Percentiles rank a stretch among this genome's conserved stretches.
These are phyloP conservation scores for Colletotrichum plurivorum DNA, from an alignment of 2,329 filamentous ascomycete species.

Conservation along the genomic window DNA sequence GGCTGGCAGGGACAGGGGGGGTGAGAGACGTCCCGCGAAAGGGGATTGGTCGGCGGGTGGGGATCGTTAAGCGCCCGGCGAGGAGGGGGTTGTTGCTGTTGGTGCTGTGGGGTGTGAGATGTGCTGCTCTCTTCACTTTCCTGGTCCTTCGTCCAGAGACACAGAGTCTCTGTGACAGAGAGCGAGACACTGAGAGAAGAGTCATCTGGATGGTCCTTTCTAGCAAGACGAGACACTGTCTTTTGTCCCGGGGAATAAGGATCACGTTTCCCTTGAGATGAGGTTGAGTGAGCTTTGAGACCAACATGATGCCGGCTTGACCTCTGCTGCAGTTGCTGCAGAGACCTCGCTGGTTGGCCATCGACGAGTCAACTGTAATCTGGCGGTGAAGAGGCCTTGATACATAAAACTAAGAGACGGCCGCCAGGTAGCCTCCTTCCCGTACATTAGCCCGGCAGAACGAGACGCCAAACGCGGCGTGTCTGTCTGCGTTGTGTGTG, in stretches of 20 bases:
- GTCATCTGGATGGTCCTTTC: too few species aligned
- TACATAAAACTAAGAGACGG: neutral
- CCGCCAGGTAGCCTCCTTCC: conserved; percentile 3
- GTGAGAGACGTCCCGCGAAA: neutral
- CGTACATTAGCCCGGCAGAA: conserved; percentile 23
- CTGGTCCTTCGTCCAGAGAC: too few species aligned
- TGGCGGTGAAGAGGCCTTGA: conserved; percentile 27
- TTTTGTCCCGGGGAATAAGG: too few species aligned
- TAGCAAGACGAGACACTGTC: too few species aligned
- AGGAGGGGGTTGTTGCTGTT: neutral
- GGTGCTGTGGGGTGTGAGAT: conserved; percentile 25
- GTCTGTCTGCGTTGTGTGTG: neutral
- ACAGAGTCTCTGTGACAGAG: too few species aligned
- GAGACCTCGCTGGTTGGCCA: conserved; percentile 7
- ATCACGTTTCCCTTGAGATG: conserved; percentile 8
- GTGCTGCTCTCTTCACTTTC: neutral
- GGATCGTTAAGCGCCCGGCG: conserved; percentile 35
- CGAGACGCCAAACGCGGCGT: conserved; percentile 7
- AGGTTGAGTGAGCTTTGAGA: neutral
- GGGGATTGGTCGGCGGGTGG: conserved; percentile 29
- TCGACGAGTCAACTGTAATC: neutral
- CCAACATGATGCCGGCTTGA: conserved; percentile 17
- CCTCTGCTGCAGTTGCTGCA: neutral
- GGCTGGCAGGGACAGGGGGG: conserved; percentile 1
- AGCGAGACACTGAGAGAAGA: too few species aligned